Base-by-base conservation (phyloP, 176 grass and related monocot genomes). In the Musa acuminata region DNA sequence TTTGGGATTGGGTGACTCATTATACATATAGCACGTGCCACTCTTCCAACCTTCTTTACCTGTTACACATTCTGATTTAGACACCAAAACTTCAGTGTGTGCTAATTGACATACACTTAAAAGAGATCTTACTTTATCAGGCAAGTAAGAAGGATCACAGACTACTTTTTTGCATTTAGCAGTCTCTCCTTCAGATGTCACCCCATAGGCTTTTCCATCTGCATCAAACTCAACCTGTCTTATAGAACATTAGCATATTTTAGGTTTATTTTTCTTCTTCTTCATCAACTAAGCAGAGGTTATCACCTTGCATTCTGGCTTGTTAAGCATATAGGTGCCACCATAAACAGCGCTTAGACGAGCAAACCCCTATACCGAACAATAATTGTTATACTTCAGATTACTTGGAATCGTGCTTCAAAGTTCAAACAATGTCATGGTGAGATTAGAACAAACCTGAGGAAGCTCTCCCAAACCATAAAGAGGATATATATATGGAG, bases 261-360 rank as follows among this genome's bases (percentile, higher is more conserved):
- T 50, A 50, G 19, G 11, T 20, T 51, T 50, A 2, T 5, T n/a
- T 62, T 20, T 62, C 8, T 8, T n/a, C 19, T 63, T 21, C 29
- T 35, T 35, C 29, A 27, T 2, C 26, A 35, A 35, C 29, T 35
- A 35, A 35, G 3, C 29, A 53, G 64, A 17, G 54, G 11, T 75
- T 82, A 55, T 57, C 22, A 99, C 95, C 90, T 94, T 94, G 95
- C 90, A 99, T 82, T 99, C 88, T 82, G 88, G 84, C 69, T 99
- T 99, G 88, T 89, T 91, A 52, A 99, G 83, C 95, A 99, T 99
- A 91, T 99, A 99, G 1, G 95, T 99, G 52, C 95, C 90, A 74
- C 95, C 90, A 66, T 99, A 99, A 87, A 99, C 95, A 73, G 95
- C 95, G 11, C 95, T 99, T 50, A 99, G 51, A 81, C 95, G 95